Conservation (phyloP, 192 early-diverging fungal species). For the Martensiomyces pterosporus region DNA sequence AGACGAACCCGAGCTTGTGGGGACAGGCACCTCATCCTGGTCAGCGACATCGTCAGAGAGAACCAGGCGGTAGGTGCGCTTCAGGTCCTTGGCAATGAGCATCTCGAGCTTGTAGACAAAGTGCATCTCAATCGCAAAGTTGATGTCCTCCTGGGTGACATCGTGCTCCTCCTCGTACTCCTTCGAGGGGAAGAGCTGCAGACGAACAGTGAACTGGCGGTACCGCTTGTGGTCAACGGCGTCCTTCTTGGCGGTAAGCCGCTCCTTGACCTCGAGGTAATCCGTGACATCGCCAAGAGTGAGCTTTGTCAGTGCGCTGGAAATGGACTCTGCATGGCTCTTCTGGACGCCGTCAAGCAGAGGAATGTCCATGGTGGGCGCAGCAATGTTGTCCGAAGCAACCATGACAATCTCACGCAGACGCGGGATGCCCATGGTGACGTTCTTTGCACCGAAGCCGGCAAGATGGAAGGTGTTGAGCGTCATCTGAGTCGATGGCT, state of each 20-base stretch:
- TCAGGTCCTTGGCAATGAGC: conserved; percentile 74
- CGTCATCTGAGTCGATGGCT: conserved; percentile 99
- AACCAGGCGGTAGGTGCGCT: conserved; percentile 52
- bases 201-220: conserved; percentile 74
- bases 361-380: conserved; percentile 90
- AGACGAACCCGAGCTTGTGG: conserved; percentile 18
- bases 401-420: conserved; percentile 99
- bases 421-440: conserved; percentile 99
- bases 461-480: conserved; percentile 99
- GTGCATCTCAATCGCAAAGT: conserved; percentile 64
- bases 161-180: conserved; percentile 78
- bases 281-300: conserved; percentile 83
- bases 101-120: conserved; percentile 74
- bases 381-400: conserved; percentile 82
- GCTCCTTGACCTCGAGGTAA: conserved; percentile 78
- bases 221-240: conserved; percentile 44
- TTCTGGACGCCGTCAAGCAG: conserved; percentile 62
- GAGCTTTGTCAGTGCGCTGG: conserved; percentile 69
- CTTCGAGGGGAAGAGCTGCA: conserved; percentile 79
- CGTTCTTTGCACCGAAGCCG: conserved; percentile 96
- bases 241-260: conserved; percentile 54
- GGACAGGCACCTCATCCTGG: conserved; percentile 1
- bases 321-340: conserved; percentile 60
- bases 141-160: conserved; percentile 62
- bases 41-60: conserved; percentile 44